These are phyloP conservation scores for Pisolithus albus DNA, from an alignment of 768 basidiomycete species.

Conservation along the genomic window DNA sequence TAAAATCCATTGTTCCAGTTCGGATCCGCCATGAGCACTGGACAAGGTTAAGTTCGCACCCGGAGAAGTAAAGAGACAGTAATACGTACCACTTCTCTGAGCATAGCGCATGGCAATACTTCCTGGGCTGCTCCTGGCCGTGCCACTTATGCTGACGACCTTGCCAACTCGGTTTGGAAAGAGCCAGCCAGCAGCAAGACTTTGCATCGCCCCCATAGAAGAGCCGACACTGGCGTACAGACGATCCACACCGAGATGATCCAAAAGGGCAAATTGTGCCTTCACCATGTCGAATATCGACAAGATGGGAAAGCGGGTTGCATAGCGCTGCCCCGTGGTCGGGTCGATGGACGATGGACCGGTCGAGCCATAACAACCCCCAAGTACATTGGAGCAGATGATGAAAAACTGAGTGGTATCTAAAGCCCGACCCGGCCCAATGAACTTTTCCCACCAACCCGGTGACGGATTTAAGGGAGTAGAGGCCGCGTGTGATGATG, in stretches of 20 bases:
- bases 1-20: conserved; percentile 99
- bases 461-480: conserved; percentile 68
- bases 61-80: not conserved
- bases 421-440: conserved; percentile 88
- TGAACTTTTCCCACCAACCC: conserved; percentile 99
- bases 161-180: conserved; percentile 84
- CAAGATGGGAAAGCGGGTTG: conserved; percentile 84
- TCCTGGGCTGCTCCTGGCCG: conserved; percentile 84
- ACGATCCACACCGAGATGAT: conserved; percentile 74
- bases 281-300: conserved; percentile 97
- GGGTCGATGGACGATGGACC: conserved; percentile 86
- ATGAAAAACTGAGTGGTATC: conserved; percentile 92
- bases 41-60: conserved; percentile 1
- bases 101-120: conserved; percentile 95
- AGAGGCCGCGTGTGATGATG: conserved; percentile 90
- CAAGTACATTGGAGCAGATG: conserved; percentile 94
- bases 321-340: conserved; percentile 63
- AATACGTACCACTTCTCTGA: conserved; percentile 76
- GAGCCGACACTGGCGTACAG: conserved; percentile 92
- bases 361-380: conserved; percentile 96
- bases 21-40: conserved; percentile 98
- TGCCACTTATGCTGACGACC: conserved; percentile 91
- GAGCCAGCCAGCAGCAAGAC: conserved; percentile 91
- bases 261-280: conserved; percentile 83
- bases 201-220: conserved; percentile 99